phyloP scores from a whole-genome alignment of 306 rosid species.

The Pyrus communis region DNA sequence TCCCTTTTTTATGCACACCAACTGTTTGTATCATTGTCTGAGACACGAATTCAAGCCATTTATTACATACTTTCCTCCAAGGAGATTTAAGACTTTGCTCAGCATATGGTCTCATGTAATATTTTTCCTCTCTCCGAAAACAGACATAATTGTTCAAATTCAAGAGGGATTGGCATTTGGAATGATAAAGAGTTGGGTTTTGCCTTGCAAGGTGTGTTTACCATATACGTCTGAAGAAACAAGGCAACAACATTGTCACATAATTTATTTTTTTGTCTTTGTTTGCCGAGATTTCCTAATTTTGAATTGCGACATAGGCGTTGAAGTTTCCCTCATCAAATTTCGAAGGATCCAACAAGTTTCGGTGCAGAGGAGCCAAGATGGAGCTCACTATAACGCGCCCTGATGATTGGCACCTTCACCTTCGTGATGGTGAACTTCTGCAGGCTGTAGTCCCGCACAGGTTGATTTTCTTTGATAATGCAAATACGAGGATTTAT shows the following conservation, averaged over 20 bases:
- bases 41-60: not conserved
- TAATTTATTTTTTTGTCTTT: not conserved
- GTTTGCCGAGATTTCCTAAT: not conserved
- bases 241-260: not conserved
- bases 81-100: not conserved
- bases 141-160: not conserved
- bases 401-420: slow-evolving; percentile 96
- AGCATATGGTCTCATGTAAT: not conserved
- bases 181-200: slow-evolving; percentile 32
- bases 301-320: slow-evolving; percentile 15
- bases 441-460: slow-evolving; percentile 66
- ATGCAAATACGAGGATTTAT: not conserved
- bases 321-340: slow-evolving; percentile 19
- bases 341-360: slow-evolving; percentile 21
- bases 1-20: not conserved
- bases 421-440: slow-evolving; percentile 78
- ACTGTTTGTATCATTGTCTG: not conserved
- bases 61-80: not conserved
- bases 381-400: slow-evolving; percentile 76
- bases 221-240: not conserved
- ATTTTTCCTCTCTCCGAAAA: not conserved
- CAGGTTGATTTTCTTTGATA: slow-evolving; percentile 40
- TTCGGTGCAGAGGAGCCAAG: slow-evolving; percentile 24
- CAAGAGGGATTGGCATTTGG: not conserved
- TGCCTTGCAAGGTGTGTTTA: slow-evolving; percentile 34